Conservation (phyloP, 192 early-diverging fungal species). For the Coemansia sp. region DNA sequence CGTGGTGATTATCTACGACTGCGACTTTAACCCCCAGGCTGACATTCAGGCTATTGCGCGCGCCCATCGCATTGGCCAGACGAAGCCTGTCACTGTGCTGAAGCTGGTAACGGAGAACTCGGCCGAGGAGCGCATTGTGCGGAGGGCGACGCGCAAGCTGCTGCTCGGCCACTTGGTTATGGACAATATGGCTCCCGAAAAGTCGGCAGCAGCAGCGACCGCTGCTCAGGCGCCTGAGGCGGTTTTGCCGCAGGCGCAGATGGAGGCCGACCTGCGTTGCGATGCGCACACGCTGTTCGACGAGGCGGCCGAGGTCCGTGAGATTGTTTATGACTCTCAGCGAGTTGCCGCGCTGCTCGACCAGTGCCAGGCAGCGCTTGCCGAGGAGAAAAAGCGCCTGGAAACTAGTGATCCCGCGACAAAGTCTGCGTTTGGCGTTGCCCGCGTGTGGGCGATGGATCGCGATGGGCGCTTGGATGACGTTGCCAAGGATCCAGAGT, state of each 20-base stretch:
- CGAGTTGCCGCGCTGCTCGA: slow-evolving; percentile 23
- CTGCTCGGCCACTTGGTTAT: slow-evolving; percentile 96
- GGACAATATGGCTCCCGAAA: slow-evolving; percentile 67
- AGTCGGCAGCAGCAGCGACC: neutral
- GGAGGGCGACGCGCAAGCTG: slow-evolving; percentile 95
- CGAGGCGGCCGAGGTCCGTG: slow-evolving; percentile 57
- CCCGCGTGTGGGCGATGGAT: slow-evolving; percentile 36
- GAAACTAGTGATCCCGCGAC: neutral
- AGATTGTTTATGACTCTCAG: slow-evolving; percentile 26
- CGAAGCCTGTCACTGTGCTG: slow-evolving; percentile 92
- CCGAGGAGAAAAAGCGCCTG: slow-evolving; percentile 1
- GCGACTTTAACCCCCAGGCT: slow-evolving; percentile 92
- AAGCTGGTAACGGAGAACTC: slow-evolving; percentile 92
- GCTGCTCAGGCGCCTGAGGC: neutral
- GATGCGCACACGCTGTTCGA: slow-evolving; percentile 81
- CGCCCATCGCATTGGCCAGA: slow-evolving; percentile 97
- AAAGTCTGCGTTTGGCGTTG: slow-evolving; percentile 17
- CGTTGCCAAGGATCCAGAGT: neutral
- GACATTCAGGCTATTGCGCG: slow-evolving; percentile 96
- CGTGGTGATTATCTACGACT: slow-evolving; percentile 93
- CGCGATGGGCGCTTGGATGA: neutral
- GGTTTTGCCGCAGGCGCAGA: slow-evolving; percentile 4
- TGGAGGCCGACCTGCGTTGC: slow-evolving; percentile 77
- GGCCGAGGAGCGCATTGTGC: slow-evolving; percentile 95
- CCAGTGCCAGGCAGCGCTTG: slow-evolving; percentile 24